Conservation (phyloP, 176 grass and related monocot species). For the Oryza longistaminata region DNA sequence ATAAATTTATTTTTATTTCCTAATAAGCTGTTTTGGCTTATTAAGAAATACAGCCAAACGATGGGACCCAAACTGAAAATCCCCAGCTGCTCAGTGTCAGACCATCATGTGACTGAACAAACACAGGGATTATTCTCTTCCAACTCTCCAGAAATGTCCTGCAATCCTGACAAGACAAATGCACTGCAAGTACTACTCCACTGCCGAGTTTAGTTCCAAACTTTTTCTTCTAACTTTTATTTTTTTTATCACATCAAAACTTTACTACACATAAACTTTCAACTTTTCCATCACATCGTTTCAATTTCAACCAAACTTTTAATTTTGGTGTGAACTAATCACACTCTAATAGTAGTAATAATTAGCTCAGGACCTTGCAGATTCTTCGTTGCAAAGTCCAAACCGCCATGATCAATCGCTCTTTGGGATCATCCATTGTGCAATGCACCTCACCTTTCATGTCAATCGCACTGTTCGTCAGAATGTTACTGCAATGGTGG, state of each 20-base stretch:
- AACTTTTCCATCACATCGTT: no score
- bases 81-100: not conserved
- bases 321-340: no score
- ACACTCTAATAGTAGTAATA: not conserved
- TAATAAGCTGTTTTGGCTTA: no score
- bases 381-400: conserved; percentile 33
- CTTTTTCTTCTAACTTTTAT: no score
- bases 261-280: no score
- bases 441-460: conserved; percentile 15
- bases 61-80: not conserved
- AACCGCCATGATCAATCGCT: conserved; percentile 27
- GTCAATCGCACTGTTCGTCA: conserved; percentile 15
- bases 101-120: conserved; percentile 10
- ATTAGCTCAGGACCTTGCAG: conserved; percentile 17
- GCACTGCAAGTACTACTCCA: not conserved
- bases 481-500: not conserved
- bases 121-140: not conserved
- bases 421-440: conserved; percentile 28
- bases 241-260: no score
- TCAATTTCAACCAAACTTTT: no score
- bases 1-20: no score
- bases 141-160: not conserved
- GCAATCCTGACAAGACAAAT: conserved; percentile 21
- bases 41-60: no score
- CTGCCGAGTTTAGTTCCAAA: no score